Base-by-base conservation (phyloP, 768 basidiomycete species). In the Krasilnikovozyma curviuscula region DNA sequence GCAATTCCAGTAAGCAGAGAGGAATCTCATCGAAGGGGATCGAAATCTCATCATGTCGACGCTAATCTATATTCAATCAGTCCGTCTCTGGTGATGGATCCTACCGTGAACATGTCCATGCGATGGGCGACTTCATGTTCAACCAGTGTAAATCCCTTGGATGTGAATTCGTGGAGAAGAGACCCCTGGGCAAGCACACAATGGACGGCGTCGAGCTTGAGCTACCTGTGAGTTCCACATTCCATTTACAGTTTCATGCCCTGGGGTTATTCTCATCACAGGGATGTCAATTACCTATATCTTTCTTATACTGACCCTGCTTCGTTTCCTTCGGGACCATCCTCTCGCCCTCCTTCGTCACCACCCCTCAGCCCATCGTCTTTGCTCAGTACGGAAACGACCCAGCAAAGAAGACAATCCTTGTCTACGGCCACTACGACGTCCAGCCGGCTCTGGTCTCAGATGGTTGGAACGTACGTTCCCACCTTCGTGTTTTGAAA, bases 381-480 rank as follows among this genome's bases (percentile, higher is more conserved):
- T 71, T 95, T 32, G 89, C 81, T 0, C 70, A 69, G 55, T 69
- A 86, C 54, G 91, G 91, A 3, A 70, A 76, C 31, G 84, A 93
- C 64, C 76, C 76, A 13, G 74, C 68, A 59, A 95, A 95, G 76
- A 89, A 83, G 73, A 97, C 88, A 0, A 76, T 95, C 29, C 72
- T 91, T 25, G 67, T 95, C 28, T 95, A 95, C 61, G 89, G 85
- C 2, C 25, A 19, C 46, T 44, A 29, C 8, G 50, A 52, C 27
- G 50, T 52, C 19, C 50, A 52, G 46, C 50, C 50, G 18, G 50
- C 50, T 28, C 46, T 52, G 28, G 5, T 40, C 49, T 68, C 70
- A 14, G 88, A 91, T 54, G 89, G 89, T 7, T 93, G 88, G 89
- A 68, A 76, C 52, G n/a, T n/a, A n/a, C n/a, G n/a, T n/a, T n/a